Evolutionary conservation across 2,329 filamentous ascomycete genomes (phyloP), one percentile per base, ranked within the genome.

Genomic region (Botryotinia convoluta): DNA sequence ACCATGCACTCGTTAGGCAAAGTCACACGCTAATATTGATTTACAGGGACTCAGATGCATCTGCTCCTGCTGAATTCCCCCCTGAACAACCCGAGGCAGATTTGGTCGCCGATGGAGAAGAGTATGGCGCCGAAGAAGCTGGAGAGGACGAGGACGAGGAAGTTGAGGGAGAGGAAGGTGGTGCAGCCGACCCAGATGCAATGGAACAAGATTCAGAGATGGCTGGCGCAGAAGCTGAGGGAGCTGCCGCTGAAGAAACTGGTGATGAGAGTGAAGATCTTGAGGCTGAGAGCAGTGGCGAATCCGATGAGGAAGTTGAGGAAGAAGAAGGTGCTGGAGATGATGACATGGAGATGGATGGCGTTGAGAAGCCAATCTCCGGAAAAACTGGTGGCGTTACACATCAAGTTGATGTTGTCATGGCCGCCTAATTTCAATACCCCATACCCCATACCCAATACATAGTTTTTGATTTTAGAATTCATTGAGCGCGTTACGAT

Each of bases 81-180:
- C 97, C 96, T 75, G 96, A 99, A 82, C 96, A 99, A 84, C 96
- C 96, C 60, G 96, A 99, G 82, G 96, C 95, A 71, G 97, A 99
- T 81, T 87, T 92, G 62, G 87, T 89, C 69, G 92, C 92, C 61
- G 95, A 98, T 78, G 96, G 97, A 78, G 92, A 93, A 39, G 89
- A 92, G 77, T 99, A 99, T 80, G 96, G 95, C 75, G 94, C 93
- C 35, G 96, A 98, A 72, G 95, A 97, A 82, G 90, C 89, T 26
- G 93, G 94, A 65, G 91, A 91, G 51, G 90, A 91, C 76, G 89
- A 91, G 70, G 91, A 90, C 70, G 89, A 90, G 71, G 89, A 88
- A n/a, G 89, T 83, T 20, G 88, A 87, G 71, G 88, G 86, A 14
- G 86, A 88, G 72, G 88, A 85, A 69, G 84, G 85, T 44, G 85